Percentiles rank a stretch among this genome's conserved stretches.
Evolutionary conservation across 495 filamentous ascomycete species (phyloP).

Genomic region (Tirmania nivea): DNA sequence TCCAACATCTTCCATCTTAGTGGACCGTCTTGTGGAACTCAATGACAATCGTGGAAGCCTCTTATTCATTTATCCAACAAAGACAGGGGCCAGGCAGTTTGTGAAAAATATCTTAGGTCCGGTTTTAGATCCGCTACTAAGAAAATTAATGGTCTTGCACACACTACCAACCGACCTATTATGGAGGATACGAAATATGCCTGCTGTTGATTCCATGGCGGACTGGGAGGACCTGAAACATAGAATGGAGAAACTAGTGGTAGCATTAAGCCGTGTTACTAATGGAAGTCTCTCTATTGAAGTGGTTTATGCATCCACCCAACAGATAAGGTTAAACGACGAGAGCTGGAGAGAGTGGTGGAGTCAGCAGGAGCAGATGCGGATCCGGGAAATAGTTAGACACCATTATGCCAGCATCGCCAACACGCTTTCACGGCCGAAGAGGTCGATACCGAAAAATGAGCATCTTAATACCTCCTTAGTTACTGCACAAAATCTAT

Average conservation of each 20-base stretch:
- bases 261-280: conserved; percentile 9
- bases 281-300: conserved; percentile 7
- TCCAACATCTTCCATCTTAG: conserved; percentile 35
- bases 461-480: not conserved
- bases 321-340: conserved; percentile 33
- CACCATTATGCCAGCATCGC: conserved; percentile 13
- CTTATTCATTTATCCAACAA: conserved; percentile 50
- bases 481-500: not conserved
- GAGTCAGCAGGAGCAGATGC: conserved; percentile 45
- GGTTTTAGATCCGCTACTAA: conserved; percentile 43
- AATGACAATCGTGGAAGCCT: conserved; percentile 36
- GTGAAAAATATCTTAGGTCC: conserved; percentile 42
- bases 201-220: conserved; percentile 35
- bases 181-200: conserved; percentile 34
- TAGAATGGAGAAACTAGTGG: conserved; percentile 30
- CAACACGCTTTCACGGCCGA: conserved; percentile 8
- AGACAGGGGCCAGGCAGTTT: conserved; percentile 39
- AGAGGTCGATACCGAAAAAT: not conserved
- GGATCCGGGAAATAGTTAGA: conserved; percentile 38
- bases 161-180: conserved; percentile 38
- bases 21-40: conserved; percentile 44
- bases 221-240: conserved; percentile 34
- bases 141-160: conserved; percentile 42
- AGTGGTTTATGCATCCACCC: conserved; percentile 22
- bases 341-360: conserved; percentile 48